These are phyloP conservation scores for Batrachochytrium dendrobatidis DNA, from an alignment of 371 early-diverging fungal genomes.

Conservation along the genomic window DNA sequence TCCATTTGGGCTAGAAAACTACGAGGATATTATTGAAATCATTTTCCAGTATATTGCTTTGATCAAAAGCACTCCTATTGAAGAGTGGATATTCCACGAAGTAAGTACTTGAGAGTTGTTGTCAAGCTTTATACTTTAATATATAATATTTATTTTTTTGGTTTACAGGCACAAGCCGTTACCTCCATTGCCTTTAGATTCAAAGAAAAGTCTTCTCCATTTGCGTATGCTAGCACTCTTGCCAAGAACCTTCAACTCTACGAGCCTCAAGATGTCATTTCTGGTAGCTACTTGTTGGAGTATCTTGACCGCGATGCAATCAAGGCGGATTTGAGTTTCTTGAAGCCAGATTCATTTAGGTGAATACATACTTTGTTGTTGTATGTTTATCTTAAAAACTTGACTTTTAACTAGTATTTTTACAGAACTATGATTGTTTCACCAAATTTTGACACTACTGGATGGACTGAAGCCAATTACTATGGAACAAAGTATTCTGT, in stretches of 20 bases:
- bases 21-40: conserved; percentile 65
- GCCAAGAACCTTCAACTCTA: conserved; percentile 48
- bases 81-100: conserved; percentile 73
- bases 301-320: conserved; percentile 30
- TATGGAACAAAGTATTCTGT: conserved; percentile 81
- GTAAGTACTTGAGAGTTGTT: conserved; percentile 2
- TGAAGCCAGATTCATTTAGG: conserved; percentile 65
- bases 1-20: conserved; percentile 44
- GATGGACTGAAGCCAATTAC: conserved; percentile 55
- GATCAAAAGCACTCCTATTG: conserved; percentile 58
- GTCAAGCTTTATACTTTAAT: background rate
- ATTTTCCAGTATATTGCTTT: conserved; percentile 86
- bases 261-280: conserved; percentile 59
- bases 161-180: conserved; percentile 42
- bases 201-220: conserved; percentile 59
- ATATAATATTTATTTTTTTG: background rate
- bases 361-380: background rate
- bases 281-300: conserved; percentile 55
- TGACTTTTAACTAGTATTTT: background rate
- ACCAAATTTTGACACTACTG: conserved; percentile 28
- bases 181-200: conserved; percentile 70
- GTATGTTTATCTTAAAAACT: background rate
- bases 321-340: conserved; percentile 30
- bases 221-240: conserved; percentile 29
- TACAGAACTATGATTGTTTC: conserved; percentile 40